Percentiles rank a stretch among this genome's conserved stretches.
These are phyloP conservation scores for Macadamia integrifolia DNA, from an alignment of 164 flowering plant genomes.

Conservation along the genomic window DNA sequence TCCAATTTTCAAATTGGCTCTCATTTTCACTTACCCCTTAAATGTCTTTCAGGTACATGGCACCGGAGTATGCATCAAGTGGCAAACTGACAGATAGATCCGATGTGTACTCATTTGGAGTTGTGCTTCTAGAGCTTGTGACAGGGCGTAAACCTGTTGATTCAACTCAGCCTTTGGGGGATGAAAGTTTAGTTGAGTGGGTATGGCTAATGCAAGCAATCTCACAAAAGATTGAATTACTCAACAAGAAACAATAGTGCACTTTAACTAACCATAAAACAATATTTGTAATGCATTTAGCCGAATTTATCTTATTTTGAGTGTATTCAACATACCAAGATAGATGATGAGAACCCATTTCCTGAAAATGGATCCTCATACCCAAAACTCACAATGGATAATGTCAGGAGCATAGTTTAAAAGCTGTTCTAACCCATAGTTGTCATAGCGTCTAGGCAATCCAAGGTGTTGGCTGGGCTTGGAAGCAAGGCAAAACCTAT, in stretches of 20 bases:
- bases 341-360: background rate
- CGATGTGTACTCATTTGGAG: constrained; percentile 86
- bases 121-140: constrained; percentile 70
- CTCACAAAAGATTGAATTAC: background rate
- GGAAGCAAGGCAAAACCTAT: no score
- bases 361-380: background rate
- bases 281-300: background rate
- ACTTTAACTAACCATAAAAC: background rate
- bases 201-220: constrained; percentile 26
- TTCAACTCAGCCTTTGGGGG: constrained; percentile 48
- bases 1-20: constrained; percentile 8
- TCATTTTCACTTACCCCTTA: constrained; percentile 32
- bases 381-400: background rate
- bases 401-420: no score
- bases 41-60: constrained; percentile 55
- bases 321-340: background rate
- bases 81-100: constrained; percentile 81
- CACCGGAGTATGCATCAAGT: constrained; percentile 84
- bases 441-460: no score
- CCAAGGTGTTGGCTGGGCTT: no score
- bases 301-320: background rate
- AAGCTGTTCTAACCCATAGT: no score
- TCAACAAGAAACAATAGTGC: background rate
- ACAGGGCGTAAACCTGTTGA: constrained; percentile 74
- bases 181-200: constrained; percentile 83